Evolutionary conservation across 2,329 filamentous ascomycete species (phyloP).

Genomic region (Aspergillus pseudonomiae): DNA sequence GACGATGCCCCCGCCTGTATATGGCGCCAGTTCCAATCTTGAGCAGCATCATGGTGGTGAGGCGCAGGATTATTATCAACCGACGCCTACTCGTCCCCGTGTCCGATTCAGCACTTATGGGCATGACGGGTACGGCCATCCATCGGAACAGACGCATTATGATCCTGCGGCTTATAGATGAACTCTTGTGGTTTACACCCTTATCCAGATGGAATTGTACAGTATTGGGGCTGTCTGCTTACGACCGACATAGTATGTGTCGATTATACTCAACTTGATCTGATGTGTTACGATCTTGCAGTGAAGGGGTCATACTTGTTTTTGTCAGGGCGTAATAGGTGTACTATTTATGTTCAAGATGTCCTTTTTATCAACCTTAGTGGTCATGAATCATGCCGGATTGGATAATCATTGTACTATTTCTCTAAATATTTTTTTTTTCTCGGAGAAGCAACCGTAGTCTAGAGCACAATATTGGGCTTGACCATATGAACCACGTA

Average conservation of each 20-base stretch:
- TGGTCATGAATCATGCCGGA: background rate
- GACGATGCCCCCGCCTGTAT: slow-evolving; percentile 8
- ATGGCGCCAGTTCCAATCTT: slow-evolving; percentile 3
- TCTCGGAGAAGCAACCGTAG: background rate
- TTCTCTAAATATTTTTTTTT: background rate
- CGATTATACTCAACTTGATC: background rate
- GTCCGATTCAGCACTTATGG: slow-evolving; percentile 28
- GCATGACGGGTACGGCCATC: slow-evolving; percentile 28
- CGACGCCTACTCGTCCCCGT: slow-evolving; percentile 21
- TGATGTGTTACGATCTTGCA: slow-evolving; percentile 19
- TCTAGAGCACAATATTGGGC: background rate
- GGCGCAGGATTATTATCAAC: slow-evolving; percentile 34
- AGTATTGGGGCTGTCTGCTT: background rate
- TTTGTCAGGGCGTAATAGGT: slow-evolving; percentile 15
- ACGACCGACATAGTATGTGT: background rate
- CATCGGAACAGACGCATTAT: slow-evolving; percentile 39
- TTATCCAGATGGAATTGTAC: background rate
- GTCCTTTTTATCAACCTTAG: background rate
- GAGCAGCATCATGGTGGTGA: slow-evolving; percentile 31
- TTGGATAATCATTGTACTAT: background rate
- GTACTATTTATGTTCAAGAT: slow-evolving; percentile 9
- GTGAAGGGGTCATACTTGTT: slow-evolving; percentile 2
- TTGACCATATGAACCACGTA: background rate
- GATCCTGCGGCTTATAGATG: slow-evolving; percentile 37
- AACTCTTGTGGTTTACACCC: slow-evolving; percentile 9